A percentile compares a stretch with the other conserved stretches of the same genome.
These are phyloP conservation scores for Pouteria glomerata DNA, from an alignment of 148 eudicot species.

Conservation along the genomic window DNA sequence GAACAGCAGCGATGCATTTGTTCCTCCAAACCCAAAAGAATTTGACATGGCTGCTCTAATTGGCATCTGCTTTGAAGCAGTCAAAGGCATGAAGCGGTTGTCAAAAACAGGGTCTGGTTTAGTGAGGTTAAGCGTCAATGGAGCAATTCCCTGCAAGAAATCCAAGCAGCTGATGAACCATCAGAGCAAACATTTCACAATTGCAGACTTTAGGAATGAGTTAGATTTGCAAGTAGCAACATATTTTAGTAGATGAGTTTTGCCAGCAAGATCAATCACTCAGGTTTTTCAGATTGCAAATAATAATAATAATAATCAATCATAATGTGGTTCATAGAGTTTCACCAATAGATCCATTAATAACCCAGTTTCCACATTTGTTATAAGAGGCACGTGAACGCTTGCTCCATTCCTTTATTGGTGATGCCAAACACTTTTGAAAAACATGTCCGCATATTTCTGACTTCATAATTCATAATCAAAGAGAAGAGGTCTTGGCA, in stretches of 20 bases:
- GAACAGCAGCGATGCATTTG: conserved; percentile 73
- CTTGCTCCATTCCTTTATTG: neutral
- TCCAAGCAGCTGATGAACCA: neutral
- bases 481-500: no score
- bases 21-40: conserved; percentile 97
- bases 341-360: no score
- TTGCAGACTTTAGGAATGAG: neutral
- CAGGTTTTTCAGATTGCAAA: neutral
- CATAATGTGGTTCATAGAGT: no score
- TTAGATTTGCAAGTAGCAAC: neutral
- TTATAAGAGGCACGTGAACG: neutral
- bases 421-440: neutral
- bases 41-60: conserved; percentile 74
- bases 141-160: conserved; percentile 68
- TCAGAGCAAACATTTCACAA: neutral
- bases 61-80: conserved; percentile 48
- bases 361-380: neutral
- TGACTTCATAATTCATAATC: neutral
- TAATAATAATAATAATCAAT: no score
- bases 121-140: conserved; percentile 70
- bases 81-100: conserved; percentile 65
- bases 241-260: neutral
- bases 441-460: neutral
- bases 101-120: conserved; percentile 69
- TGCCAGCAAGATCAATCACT: neutral